Conservation (phyloP, 1,139 yeast species). For the Saccharomyces hybrid region DNA sequence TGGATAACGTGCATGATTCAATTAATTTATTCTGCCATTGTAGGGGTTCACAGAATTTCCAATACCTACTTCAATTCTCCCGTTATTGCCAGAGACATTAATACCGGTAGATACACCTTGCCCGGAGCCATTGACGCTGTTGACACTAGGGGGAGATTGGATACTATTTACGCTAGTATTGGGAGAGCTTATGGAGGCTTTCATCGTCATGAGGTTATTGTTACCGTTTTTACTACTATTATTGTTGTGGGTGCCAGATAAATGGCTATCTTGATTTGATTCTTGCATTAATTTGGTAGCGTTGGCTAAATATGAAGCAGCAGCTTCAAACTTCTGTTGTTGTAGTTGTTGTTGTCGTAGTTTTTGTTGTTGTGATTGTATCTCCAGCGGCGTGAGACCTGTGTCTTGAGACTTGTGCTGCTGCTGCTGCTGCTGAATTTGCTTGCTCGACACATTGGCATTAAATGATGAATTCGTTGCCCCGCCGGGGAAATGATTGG, state of each 20-base stretch:
- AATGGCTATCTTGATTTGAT: conserved; percentile 10
- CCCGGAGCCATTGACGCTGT: background rate
- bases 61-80: conserved; percentile 21
- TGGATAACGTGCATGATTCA: background rate
- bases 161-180: background rate
- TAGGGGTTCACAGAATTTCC: conserved; percentile 16
- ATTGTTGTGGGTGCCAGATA: conserved; percentile 9
- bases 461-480: background rate
- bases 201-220: conserved; percentile 11
- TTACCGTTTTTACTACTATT: conserved; percentile 14
- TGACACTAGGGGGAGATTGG: background rate
- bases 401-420: conserved; percentile 32
- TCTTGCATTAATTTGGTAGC: conserved; percentile 26
- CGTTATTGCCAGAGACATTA: conserved; percentile 7
- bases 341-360: conserved; percentile 35
- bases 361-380: conserved; percentile 34
- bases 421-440: conserved; percentile 33
- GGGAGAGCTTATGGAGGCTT: background rate
- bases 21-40: conserved; percentile 23
- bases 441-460: background rate
- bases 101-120: background rate
- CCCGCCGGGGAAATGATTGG: background rate
- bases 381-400: conserved; percentile 29
- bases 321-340: conserved; percentile 29
- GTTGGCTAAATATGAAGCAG: conserved; percentile 27